Evolutionary conservation across 495 filamentous ascomycete species (phyloP).

Genomic region (Penicillium tannophilum): DNA sequence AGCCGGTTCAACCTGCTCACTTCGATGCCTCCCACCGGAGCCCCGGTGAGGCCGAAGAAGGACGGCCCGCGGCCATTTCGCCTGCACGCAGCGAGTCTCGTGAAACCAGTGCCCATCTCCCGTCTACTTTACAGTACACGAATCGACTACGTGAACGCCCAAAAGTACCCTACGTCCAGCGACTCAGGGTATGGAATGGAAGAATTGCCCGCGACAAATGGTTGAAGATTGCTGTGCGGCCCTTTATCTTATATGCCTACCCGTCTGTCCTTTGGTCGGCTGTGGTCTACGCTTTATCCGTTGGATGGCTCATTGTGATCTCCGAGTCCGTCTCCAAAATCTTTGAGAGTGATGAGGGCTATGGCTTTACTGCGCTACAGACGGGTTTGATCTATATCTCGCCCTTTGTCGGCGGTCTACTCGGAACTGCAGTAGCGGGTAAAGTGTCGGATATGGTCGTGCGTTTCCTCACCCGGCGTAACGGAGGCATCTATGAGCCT

Average conservation of each 20-base stretch:
- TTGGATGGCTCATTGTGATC: constrained; percentile 96
- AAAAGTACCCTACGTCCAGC: constrained; percentile 67
- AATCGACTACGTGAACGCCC: constrained; percentile 59
- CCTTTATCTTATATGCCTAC: constrained; percentile 84
- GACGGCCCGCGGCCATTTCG: constrained; percentile 21
- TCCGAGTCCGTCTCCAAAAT: constrained; percentile 83
- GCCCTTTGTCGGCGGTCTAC: constrained; percentile 84
- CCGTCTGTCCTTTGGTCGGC: constrained; percentile 91
- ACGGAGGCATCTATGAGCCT: constrained; percentile 92
- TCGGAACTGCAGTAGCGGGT: constrained; percentile 89
- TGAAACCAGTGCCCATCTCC: constrained; percentile 29
- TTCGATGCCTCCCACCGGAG: constrained; percentile 1
- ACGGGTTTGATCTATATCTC: constrained; percentile 88
- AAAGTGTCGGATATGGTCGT: constrained; percentile 86
- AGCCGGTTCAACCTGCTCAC: constrained; percentile 12
- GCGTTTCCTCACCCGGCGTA: constrained; percentile 74
- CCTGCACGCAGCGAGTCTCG: constrained; percentile 37
- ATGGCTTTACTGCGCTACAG: constrained; percentile 77
- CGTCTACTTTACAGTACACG: constrained; percentile 54
- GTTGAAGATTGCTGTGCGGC: constrained; percentile 72
- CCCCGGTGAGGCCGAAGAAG: constrained; percentile 30
- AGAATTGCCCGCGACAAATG: constrained; percentile 77
- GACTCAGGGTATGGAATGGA: constrained; percentile 74
- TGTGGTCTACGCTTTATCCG: constrained; percentile 80
- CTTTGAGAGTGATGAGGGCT: constrained; percentile 64